Percentiles rank a stretch among this genome's conserved stretches.
Conservation (phyloP, 202 grass and related monocot genomes). For the Saccharum hybrid region DNA sequence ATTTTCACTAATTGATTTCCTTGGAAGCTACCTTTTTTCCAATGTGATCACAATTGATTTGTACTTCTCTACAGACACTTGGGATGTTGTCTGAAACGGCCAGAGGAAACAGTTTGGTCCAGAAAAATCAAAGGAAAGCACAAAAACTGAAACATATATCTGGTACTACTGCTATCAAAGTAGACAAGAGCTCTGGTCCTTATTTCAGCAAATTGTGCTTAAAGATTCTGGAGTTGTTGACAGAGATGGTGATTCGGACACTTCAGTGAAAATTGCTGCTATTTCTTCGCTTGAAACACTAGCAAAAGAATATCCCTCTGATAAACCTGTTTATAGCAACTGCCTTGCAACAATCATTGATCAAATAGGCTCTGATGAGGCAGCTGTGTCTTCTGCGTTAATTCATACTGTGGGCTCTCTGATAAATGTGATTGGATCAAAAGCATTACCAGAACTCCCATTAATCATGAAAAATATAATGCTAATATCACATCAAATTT, state of each 20-base stretch:
- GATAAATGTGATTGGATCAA: conserved; percentile 82
- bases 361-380: conserved; percentile 62
- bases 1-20: conserved; percentile 17
- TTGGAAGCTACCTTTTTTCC: conserved; percentile 17
- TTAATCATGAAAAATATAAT: conserved; percentile 84
- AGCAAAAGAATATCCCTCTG: conserved; percentile 74
- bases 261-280: conserved; percentile 68
- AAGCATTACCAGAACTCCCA: conserved; percentile 78
- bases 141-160: conserved; percentile 55
- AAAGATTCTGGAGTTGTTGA: conserved; percentile 80
- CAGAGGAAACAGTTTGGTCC: conserved; percentile 59
- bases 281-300: conserved; percentile 85
- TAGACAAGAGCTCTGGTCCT: conserved; percentile 58
- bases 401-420: conserved; percentile 71
- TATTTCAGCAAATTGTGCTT: conserved; percentile 72
- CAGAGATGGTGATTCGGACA: conserved; percentile 44
- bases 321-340: conserved; percentile 65
- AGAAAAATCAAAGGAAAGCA: conserved; percentile 64
- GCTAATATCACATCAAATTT: conserved; percentile 65
- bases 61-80: conserved; percentile 65
- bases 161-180: conserved; percentile 41
- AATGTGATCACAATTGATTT: not conserved
- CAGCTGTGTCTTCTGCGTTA: conserved; percentile 61
- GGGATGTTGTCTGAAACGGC: conserved; percentile 75
- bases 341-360: conserved; percentile 66